Evolutionary conservation across 441 rosid genomes (phyloP), one percentile per base, ranked within the genome.

Genomic region (Jatropha multifida): DNA sequence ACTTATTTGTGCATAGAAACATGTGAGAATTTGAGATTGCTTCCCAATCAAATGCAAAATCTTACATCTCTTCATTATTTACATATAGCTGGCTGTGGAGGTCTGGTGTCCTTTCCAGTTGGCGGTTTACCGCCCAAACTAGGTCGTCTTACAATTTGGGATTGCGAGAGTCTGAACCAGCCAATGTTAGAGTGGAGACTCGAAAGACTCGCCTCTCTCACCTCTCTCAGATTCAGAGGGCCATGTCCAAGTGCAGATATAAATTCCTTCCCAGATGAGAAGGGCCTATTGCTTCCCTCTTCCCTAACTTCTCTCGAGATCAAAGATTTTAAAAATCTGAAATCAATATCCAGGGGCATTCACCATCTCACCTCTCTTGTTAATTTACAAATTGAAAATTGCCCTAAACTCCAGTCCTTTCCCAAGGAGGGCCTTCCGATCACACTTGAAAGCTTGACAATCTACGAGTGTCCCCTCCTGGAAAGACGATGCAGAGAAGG

Each of bases 91-190:
- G 0, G 0, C 32, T 86, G 89, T 44, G 70, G 68, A 7, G 42
- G 60, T 59, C 51, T 81, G 40, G n/a, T 26, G 51, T 80, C 81
- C 10, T 77, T 83, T 68, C 82, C 81, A 17, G 65, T 26, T 74
- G 80, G 74, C 14, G 83, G 83, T n/a, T 78, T 83, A 54, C 79
- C 83, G 6, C 62, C 81, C 17, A 81, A 71, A 38, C 62, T 84
- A 0, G 41, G 68, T 18, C 46, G 37, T 38, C 71, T 78, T 26
- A 44, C 17, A 17, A 71, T 82, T 51, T 56, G 26, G 61, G 15
- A 76, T 52, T 68, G 66, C 4, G 13, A 40, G 13, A 52, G 62
- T 27, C 32, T 71, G 23, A 41, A 20, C n/a, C 65, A 32, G 18
- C 68, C 67, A 17, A 13, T 78, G 18, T 14, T 13, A 14, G 37